Evolutionary conservation across 345 rosid species (phyloP).

Genomic region (Mangifera indica): DNA sequence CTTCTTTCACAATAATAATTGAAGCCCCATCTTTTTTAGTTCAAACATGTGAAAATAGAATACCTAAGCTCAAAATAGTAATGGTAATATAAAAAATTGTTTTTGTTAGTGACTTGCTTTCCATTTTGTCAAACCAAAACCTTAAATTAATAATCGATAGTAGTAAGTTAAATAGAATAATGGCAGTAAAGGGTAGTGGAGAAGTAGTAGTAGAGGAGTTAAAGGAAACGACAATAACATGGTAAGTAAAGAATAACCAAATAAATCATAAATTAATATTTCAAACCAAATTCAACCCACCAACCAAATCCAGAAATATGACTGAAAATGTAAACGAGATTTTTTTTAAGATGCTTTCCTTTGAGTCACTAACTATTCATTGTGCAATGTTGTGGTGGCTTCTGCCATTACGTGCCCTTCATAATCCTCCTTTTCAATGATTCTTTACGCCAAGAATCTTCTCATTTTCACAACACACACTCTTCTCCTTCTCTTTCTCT

Average conservation of each 20-base stretch:
- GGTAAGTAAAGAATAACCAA: constrained; percentile 3
- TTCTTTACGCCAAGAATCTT: constrained; percentile 37
- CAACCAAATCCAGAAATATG: constrained; percentile 6
- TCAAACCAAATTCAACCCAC: background rate
- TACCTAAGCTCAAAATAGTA: background rate
- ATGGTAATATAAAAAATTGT: background rate
- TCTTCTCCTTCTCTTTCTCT: background rate
- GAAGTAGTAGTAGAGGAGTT: constrained; percentile 7
- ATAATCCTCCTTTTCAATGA: constrained; percentile 9
- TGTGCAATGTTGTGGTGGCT: constrained; percentile 13
- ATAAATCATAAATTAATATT: too few species aligned
- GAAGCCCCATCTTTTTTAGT: background rate
- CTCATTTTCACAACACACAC: background rate
- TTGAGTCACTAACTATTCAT: constrained; percentile 19
- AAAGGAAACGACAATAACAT: background rate
- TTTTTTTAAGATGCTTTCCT: constrained; percentile 33
- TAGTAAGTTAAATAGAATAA: too few species aligned
- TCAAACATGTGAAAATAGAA: background rate
- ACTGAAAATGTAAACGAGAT: background rate
- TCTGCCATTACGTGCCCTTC: constrained; percentile 27
- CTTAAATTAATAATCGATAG: background rate
- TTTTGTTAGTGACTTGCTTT: background rate
- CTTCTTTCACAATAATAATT: background rate
- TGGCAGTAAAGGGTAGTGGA: background rate
- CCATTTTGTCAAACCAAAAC: background rate